phyloP scores from a whole-genome alignment of 2,329 filamentous ascomycete genomes.

The Aspergillus fructus region DNA sequence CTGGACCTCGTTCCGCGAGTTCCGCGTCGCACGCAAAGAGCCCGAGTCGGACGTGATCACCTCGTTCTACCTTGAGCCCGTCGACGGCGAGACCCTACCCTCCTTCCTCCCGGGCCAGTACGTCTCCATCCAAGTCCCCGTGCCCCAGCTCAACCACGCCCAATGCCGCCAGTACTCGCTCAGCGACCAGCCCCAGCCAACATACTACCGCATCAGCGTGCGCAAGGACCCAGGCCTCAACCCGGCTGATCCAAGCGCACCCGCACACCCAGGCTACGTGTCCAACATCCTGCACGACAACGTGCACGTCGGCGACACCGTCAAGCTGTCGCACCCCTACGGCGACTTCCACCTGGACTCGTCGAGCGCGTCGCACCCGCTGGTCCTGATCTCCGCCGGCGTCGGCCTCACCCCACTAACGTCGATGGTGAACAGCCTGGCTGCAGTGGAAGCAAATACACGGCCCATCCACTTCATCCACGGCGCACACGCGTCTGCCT shows the following conservation, averaged over 20 bases:
- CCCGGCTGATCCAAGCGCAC: slow-evolving; percentile 44
- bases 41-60: slow-evolving; percentile 67
- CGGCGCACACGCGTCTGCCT: slow-evolving; percentile 51
- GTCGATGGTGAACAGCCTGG: slow-evolving; percentile 54
- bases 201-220: slow-evolving; percentile 69
- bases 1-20: slow-evolving; percentile 68
- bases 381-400: slow-evolving; percentile 63
- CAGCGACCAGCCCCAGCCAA: slow-evolving; percentile 61
- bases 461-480: slow-evolving; percentile 61
- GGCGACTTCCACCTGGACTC: slow-evolving; percentile 58
- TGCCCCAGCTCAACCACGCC: slow-evolving; percentile 59
- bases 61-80: slow-evolving; percentile 68
- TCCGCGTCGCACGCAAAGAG: slow-evolving; percentile 64
- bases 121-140: slow-evolving; percentile 61
- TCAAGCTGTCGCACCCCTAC: slow-evolving; percentile 66
- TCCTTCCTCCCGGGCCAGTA: slow-evolving; percentile 70
- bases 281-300: slow-evolving; percentile 68
- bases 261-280: slow-evolving; percentile 61
- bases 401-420: slow-evolving; percentile 61
- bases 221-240: slow-evolving; percentile 63
- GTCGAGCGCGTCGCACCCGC: slow-evolving; percentile 44
- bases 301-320: slow-evolving; percentile 59
- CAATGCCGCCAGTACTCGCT: slow-evolving; percentile 74
- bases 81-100: slow-evolving; percentile 62
- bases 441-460: slow-evolving; percentile 46